A percentile compares a stretch with the other conserved stretches of the same genome.
Evolutionary conservation across 306 rosid species (phyloP).

Genomic region (Hippophae tibetana): DNA sequence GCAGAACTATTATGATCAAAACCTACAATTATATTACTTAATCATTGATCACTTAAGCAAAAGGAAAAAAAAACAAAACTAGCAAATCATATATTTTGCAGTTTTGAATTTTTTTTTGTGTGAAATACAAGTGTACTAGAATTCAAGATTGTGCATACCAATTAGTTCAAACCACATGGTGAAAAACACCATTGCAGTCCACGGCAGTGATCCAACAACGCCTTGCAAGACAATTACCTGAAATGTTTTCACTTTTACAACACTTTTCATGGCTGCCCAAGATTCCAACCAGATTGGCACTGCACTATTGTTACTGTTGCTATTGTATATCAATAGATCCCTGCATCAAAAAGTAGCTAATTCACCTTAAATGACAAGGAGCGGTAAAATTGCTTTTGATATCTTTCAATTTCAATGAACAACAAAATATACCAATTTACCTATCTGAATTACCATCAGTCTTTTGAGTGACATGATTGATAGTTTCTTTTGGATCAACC

Average conservation of each 20-base stretch:
- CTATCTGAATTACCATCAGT: constrained; percentile 32
- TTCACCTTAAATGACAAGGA: constrained; percentile 6
- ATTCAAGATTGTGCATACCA: constrained; percentile 38
- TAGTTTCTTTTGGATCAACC: constrained; percentile 54
- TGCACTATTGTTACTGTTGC: constrained; percentile 24
- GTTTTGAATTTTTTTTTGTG: neutral
- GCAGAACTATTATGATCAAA: constrained; percentile 84
- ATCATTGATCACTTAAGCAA: constrained; percentile 6
- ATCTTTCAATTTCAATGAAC: neutral
- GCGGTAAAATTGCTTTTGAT: no score
- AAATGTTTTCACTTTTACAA: constrained; percentile 70
- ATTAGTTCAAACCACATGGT: constrained; percentile 97
- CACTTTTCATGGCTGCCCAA: constrained; percentile 71
- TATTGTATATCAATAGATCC: constrained; percentile 37
- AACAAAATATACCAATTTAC: constrained; percentile 22
- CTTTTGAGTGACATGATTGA: constrained; percentile 9
- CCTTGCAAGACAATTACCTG: constrained; percentile 91
- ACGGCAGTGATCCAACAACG: constrained; percentile 79
- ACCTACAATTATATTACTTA: constrained; percentile 37
- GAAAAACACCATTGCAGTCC: constrained; percentile 99
- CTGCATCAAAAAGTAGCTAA: constrained; percentile 28
- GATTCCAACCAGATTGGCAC: constrained; percentile 65
- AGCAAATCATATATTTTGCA: neutral
- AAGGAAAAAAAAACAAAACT: neutral
- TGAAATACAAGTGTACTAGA: neutral